Percentiles rank a stretch among this genome's conserved stretches.
phyloP scores from a whole-genome alignment of 208 protist species.

The Acanthamoeba sp. region DNA sequence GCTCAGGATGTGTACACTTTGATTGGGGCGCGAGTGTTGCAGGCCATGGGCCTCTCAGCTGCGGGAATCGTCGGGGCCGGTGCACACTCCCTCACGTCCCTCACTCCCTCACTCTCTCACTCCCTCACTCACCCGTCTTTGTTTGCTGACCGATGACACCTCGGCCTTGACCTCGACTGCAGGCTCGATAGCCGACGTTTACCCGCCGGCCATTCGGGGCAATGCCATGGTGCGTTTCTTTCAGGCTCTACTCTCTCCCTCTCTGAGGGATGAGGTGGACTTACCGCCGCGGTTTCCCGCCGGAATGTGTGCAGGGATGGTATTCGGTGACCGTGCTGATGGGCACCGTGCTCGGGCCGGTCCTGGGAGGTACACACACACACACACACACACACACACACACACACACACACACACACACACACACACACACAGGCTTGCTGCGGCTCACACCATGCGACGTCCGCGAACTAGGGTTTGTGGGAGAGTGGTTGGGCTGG shows the following conservation, averaged over 20 bases:
- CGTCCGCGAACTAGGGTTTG: background rate
- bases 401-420: too few species aligned
- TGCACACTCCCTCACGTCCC: too few species aligned
- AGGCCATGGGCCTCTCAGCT: background rate
- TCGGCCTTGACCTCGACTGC: background rate
- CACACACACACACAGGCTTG: background rate
- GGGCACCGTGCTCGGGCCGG: background rate
- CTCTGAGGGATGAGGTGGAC: too few species aligned
- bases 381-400: too few species aligned
- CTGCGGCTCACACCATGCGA: background rate
- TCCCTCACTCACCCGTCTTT: too few species aligned
- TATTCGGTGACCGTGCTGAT: background rate
- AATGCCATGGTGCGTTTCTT: slow-evolving; percentile 19
- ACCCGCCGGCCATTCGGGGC: slow-evolving; percentile 4
- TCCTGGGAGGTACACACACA: background rate
- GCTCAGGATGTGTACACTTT: background rate
- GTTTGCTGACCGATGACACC: background rate
- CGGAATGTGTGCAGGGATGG: background rate
- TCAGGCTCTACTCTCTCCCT: background rate
- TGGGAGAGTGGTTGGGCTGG: slow-evolving; percentile 41
- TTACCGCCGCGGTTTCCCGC: too few species aligned
- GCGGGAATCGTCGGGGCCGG: background rate
- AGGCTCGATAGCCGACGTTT: slow-evolving; percentile 18
- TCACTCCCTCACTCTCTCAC: too few species aligned
- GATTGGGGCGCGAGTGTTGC: background rate